Evolutionary conservation across 495 filamentous ascomycete species (phyloP), one percentile per base, ranked within the genome.

Genomic region (Melanomma pulvis-pyrius): DNA sequence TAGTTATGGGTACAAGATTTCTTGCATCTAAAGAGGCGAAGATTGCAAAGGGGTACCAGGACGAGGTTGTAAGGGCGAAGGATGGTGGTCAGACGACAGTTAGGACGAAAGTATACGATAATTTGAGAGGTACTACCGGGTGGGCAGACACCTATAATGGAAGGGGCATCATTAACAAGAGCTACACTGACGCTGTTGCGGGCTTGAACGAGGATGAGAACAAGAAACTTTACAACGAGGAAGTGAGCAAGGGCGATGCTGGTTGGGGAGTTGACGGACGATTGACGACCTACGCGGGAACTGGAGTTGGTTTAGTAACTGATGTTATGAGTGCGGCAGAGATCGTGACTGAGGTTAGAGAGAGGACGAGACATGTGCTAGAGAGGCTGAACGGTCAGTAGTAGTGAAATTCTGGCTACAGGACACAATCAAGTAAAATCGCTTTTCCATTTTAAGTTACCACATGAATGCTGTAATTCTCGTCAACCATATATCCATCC

Each of bases 1-100:
- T 81, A 2, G 88, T 83, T 0, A 79, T 94, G 77, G 91, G 91
- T 2, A 93, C 90, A 28, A 80, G 88, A 57, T 88, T 91, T 69
- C 80, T 91, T 22, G 85, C 88, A n/a, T 73, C 88, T 0, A 70
- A 61, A 0, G 91, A 94, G 70, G 86, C 89, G 2, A 78, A 79
- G 4, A 86, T 90, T 29, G 78, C 80, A 11, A 74, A 76, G 17
- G 88, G 84, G 17, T 88, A 88, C 70, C 83, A 82, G 63, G 72
- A 85, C 55, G 83, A 86, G 52, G 75, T 93, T 26, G 52, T 92
- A 1, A 73, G 80, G 1, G 84, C 86, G 0, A 75, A 65, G 1
- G 87, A 92, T 69, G 91, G 89, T 0, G 90, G 84, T 4, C 76
- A 74, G 7, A 82, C 67, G 4, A 94, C 90, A 2, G 82, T 83